A percentile compares a stretch with the other conserved stretches of the same genome.
These are phyloP conservation scores for Nannochloris sp. DNA, from an alignment of 139 green algal species.

Conservation along the genomic window DNA sequence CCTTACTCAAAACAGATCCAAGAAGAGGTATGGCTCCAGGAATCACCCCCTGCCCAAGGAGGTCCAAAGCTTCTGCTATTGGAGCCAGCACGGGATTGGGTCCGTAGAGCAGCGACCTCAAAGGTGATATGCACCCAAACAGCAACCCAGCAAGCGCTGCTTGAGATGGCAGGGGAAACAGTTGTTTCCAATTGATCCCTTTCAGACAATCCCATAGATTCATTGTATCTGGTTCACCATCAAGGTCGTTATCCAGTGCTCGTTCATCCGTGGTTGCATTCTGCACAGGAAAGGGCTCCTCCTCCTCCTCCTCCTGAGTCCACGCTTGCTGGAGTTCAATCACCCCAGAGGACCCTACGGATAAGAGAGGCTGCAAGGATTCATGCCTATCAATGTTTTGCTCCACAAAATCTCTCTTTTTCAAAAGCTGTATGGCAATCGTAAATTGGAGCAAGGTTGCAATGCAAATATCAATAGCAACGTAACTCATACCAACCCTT, in stretches of 20 bases:
- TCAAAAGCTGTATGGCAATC: slow-evolving; percentile 18
- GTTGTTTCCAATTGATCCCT: slow-evolving; percentile 12
- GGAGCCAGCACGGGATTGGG: slow-evolving; percentile 19
- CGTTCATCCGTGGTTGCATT: too few species aligned
- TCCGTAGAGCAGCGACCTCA: slow-evolving; percentile 31
- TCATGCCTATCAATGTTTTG: neutral
- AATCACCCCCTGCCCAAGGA: slow-evolving; percentile 40
- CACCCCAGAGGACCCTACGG: too few species aligned
- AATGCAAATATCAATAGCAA: slow-evolving; percentile 16
- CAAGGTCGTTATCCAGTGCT: too few species aligned
- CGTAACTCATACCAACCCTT: slow-evolving; percentile 8
- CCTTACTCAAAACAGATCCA: slow-evolving; percentile 45
- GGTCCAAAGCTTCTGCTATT: slow-evolving; percentile 23
- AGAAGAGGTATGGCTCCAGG: slow-evolving; percentile 50
- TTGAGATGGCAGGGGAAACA: slow-evolving; percentile 21
- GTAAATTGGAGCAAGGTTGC: slow-evolving; percentile 30
- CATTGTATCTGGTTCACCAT: neutral
- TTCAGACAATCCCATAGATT: neutral
- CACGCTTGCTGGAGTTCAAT: too few species aligned
- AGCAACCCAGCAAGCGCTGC: slow-evolving; percentile 23
- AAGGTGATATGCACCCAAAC: slow-evolving; percentile 26
- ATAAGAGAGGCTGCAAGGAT: neutral
- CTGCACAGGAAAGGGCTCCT: too few species aligned
- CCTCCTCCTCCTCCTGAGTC: too few species aligned
- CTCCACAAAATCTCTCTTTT: neutral